phyloP scores from a whole-genome alignment of 2,329 filamentous ascomycete genomes.

The Cryphonectria naterciae region DNA sequence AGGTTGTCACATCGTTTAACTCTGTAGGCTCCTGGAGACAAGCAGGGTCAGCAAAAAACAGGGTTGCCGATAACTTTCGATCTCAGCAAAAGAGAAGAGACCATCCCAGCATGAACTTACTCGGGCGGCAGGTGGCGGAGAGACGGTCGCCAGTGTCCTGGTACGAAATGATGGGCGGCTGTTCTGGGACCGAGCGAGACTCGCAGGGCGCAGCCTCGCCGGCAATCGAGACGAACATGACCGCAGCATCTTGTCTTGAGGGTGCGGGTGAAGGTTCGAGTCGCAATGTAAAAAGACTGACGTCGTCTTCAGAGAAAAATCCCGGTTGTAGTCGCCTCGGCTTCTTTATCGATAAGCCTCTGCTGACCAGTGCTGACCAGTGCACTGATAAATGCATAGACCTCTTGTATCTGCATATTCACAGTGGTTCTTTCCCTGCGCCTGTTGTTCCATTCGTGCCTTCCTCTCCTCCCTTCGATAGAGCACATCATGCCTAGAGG shows the following conservation, averaged over 20 bases:
- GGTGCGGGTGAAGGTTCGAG: neutral
- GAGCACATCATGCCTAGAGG: neutral
- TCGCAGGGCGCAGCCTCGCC: conserved; percentile 21
- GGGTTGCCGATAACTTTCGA: neutral
- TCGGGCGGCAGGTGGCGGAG: conserved; percentile 21
- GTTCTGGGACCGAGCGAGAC: conserved; percentile 20
- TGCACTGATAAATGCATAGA: neutral
- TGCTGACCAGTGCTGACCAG: neutral
- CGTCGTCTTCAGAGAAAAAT: conserved; percentile 12
- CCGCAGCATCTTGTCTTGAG: conserved; percentile 27
- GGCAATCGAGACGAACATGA: conserved; percentile 27
- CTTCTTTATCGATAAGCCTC: conserved; percentile 26
- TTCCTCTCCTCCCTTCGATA: neutral
- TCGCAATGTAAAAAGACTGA: conserved; percentile 9
- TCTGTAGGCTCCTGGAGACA: conserved; percentile 74
- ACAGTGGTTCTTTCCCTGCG: neutral
- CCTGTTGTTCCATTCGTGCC: neutral
- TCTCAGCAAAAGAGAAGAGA: neutral
- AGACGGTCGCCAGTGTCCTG: conserved; percentile 25
- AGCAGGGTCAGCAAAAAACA: conserved; percentile 10
- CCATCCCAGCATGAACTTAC: conserved; percentile 16
- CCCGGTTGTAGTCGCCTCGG: neutral
- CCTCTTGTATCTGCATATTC: neutral
- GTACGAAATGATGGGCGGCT: conserved; percentile 24
- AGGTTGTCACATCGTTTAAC: conserved; percentile 83